Base-by-base conservation (phyloP, 1,139 yeast genomes). In the Scheffersomyces illinoinensis region DNA sequence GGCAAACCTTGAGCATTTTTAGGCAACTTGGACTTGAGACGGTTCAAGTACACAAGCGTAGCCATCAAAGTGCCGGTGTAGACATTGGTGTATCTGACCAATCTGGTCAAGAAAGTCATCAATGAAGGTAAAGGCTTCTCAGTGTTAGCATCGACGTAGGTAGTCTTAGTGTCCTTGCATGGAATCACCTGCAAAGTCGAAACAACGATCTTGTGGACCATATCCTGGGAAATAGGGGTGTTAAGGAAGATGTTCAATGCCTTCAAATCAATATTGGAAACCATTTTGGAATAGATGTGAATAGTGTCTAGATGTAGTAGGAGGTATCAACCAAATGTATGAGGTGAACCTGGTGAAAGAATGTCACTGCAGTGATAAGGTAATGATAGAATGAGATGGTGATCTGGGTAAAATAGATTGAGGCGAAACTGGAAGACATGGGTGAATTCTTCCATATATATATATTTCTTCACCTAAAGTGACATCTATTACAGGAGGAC, bases 1-100 rank as follows among this genome's bases (percentile, higher is more conserved):
- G 93, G 90, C 62, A 88, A 76, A 46, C 95, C 95, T 66, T 86
- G 88, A 47, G 93, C 91, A 63, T 88, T 89, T 60, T 78, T 77
- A 53, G 95, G 93, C 58, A 89, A 77, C 66, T 82, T 86, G 57
- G 79, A 63, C 71, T 85, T 84, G 65, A 90, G 77, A 66, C 86
- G 80, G 66, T 87, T 84, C 71, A 90, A 79, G 70, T 88, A 89
- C 50, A 89, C 87, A 62, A 87, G 81, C 3, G 93, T 87, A 20
- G 92, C 83, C 85, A 90, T 83, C 65, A 90, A 79, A 14, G 93
- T 89, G 26, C 93, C 92, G 8, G 93, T 87, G 73, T 89, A 87
- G 23, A 89, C 91, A 68, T 89, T 88, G 50, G 93, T 87, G 74
- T 87, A 84, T 68, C 89, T 82, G 53, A 89, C 91, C 69, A 90